Evolutionary conservation across 1,284 basidiomycete genomes (phyloP).

Genomic region (Grifola frondosa): DNA sequence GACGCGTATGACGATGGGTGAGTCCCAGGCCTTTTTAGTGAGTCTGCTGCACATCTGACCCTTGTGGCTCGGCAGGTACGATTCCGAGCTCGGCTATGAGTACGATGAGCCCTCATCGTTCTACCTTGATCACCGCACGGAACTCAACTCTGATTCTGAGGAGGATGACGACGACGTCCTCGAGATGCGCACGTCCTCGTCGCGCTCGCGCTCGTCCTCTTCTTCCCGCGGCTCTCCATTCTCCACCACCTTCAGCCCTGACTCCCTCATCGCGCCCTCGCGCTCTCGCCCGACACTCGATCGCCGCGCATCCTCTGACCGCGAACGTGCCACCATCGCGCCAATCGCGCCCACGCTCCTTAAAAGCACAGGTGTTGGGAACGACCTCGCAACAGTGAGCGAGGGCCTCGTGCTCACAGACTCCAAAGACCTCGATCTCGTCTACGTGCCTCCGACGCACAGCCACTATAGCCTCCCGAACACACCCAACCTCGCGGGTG

Average conservation of each 20-base stretch:
- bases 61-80: conserved; percentile 44
- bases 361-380: conserved; percentile 69
- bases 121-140: conserved; percentile 35
- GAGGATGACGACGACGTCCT: conserved; percentile 67
- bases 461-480: conserved; percentile 42
- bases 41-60: conserved; percentile 12
- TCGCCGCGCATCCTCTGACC: conserved; percentile 41
- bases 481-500: conserved; percentile 26
- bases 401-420: conserved; percentile 25
- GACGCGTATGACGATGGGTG: conserved; percentile 61
- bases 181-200: conserved; percentile 53
- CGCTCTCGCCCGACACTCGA: conserved; percentile 32
- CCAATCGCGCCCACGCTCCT: conserved; percentile 92
- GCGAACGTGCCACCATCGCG: conserved; percentile 83
- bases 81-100: conserved; percentile 50
- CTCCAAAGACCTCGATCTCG: conserved; percentile 51
- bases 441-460: conserved; percentile 69
- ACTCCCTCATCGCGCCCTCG: conserved; percentile 13
- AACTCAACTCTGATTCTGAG: conserved; percentile 38
- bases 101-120: conserved; percentile 28
- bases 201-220: conserved; percentile 41
- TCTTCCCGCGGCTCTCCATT: conserved; percentile 23
- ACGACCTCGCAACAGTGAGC: conserved; percentile 33
- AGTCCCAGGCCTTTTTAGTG: conserved; percentile 28
- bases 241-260: conserved; percentile 15